Evolutionary conservation across 495 filamentous ascomycete species (phyloP).

Genomic region (Neurospora hispaniola): DNA sequence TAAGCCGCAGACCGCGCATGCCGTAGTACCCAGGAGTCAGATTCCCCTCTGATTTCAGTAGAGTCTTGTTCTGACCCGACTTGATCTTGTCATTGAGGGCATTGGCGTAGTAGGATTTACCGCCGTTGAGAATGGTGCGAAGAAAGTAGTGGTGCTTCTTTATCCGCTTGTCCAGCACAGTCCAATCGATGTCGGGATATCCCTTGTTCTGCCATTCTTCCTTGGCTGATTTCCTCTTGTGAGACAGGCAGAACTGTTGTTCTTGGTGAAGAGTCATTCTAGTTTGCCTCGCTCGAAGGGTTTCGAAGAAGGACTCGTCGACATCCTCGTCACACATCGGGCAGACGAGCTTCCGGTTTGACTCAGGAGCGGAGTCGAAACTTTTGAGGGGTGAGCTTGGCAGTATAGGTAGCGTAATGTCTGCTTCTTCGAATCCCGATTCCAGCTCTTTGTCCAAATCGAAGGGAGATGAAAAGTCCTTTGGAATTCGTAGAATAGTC

Average conservation of each 20-base stretch:
- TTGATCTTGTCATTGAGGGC: conserved; percentile 48
- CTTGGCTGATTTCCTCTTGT: conserved; percentile 49
- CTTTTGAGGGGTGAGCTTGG: too few species aligned
- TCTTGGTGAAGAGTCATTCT: conserved; percentile 52
- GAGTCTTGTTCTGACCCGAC: conserved; percentile 49
- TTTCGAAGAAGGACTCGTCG: conserved; percentile 38
- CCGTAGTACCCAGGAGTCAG: conserved; percentile 77
- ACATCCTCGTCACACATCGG: conserved; percentile 60
- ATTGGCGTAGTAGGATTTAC: conserved; percentile 51
- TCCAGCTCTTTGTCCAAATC: too few species aligned
- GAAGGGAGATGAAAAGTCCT: too few species aligned
- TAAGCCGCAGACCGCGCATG: conserved; percentile 55
- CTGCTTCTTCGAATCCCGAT: too few species aligned
- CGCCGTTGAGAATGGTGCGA: conserved; percentile 46
- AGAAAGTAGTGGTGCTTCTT: conserved; percentile 43
- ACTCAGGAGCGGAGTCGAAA: too few species aligned
- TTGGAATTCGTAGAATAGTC: too few species aligned
- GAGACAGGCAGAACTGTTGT: conserved; percentile 58
- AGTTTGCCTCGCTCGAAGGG: conserved; percentile 32
- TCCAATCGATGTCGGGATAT: conserved; percentile 79
- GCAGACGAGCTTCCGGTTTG: conserved; percentile 27
- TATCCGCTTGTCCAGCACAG: conserved; percentile 52
- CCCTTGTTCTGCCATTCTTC: conserved; percentile 50
- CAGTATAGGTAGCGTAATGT: too few species aligned
- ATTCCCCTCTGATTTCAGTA: conserved; percentile 43